Evolutionary conservation across 352 stramenopile genomes (phyloP), one percentile per base, ranked within the genome.

Genomic region (Pythium monospermum): DNA sequence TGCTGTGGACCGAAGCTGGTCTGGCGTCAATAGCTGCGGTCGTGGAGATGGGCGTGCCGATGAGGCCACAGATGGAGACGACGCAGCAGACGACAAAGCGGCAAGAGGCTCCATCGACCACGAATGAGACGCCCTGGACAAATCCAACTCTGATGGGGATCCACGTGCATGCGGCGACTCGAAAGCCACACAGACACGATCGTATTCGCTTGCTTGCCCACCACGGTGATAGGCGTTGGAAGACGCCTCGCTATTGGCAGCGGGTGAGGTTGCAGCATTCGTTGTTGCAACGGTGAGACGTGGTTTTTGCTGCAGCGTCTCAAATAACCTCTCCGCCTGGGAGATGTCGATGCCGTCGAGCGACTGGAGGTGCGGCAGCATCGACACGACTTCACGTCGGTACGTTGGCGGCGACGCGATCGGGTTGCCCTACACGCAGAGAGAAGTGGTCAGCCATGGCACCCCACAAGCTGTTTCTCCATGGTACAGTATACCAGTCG

Each of bases 311-410:
- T 84, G 66, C 43, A 85, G 44, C 38, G 64, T 66, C 13, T 62
- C 60, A 23, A 81, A 73, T 8, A 87, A 40, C 5, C 62, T 70
- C 56, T 89, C 78, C 3, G 64, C 73, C 2, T 70, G 55, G 27
- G 69, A 80, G 19, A 89, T 39, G 0, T 23, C 15, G 12, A 38
- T 58, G 15, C 57, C 61, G 35, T 91, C 76, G 8, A 91, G 65
- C 5, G 53, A 61, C 40, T 68, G 46, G 16, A 91, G 62, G 16
- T 73, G 65, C 19, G 74, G 76, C 37, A 91, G 62, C 71, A 83
- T 71, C 5, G 49, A 37, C 25, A 87, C 58, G 37, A 83, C 71
- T 16, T 87, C 71, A 6, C 67, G 64, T 0, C 79, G 66, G 42
- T 85, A 87, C 12, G 52, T 62, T 2, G 59, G 13, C 3, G 61